A percentile compares a stretch with the other conserved stretches of the same genome.
These are phyloP conservation scores for Globisporangium radiosum DNA, from an alignment of 352 stramenopile genomes.

Conservation along the genomic window DNA sequence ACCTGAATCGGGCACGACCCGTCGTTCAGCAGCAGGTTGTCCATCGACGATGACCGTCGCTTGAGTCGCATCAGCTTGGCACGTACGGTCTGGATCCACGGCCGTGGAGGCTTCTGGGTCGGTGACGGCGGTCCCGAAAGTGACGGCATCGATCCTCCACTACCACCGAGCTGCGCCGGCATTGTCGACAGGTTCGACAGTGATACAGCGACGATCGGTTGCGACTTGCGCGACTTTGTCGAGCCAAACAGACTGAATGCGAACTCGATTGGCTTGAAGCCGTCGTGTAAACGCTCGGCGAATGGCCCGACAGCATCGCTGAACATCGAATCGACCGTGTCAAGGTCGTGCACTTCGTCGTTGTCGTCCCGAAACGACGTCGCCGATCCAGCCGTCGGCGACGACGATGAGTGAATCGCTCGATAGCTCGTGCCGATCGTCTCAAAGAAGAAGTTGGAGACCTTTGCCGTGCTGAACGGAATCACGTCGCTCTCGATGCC, in stretches of 20 bases:
- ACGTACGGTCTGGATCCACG: slow-evolving; percentile 51
- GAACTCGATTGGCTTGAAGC: slow-evolving; percentile 43
- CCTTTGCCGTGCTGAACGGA: slow-evolving; percentile 27
- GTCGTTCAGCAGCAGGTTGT: slow-evolving; percentile 66
- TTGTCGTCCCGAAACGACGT: slow-evolving; percentile 13
- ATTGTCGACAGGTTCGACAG: background rate
- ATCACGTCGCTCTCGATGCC: slow-evolving; percentile 8
- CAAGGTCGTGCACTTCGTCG: slow-evolving; percentile 14
- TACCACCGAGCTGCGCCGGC: too few relatives aligned
- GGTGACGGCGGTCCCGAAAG: background rate
- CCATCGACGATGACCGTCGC: slow-evolving; percentile 55
- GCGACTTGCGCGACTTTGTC: slow-evolving; percentile 18
- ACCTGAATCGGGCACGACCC: slow-evolving; percentile 74
- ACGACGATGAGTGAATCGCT: slow-evolving; percentile 10
- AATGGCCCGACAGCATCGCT: slow-evolving; percentile 15
- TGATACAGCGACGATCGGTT: slow-evolving; percentile 14
- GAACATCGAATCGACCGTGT: slow-evolving; percentile 19
- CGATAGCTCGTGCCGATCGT: slow-evolving; percentile 57
- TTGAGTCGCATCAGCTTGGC: slow-evolving; percentile 49
- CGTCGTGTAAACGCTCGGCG: slow-evolving; percentile 39
- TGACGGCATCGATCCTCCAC: too few relatives aligned
- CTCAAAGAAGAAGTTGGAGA: slow-evolving; percentile 57
- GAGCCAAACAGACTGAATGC: slow-evolving; percentile 24
- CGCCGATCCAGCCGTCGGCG: background rate
- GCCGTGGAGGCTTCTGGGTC: slow-evolving; percentile 6